Percentiles rank a stretch among this genome's conserved stretches.
Evolutionary conservation across 1,284 basidiomycete species (phyloP).

Genomic region (Polyporus tsugae): DNA sequence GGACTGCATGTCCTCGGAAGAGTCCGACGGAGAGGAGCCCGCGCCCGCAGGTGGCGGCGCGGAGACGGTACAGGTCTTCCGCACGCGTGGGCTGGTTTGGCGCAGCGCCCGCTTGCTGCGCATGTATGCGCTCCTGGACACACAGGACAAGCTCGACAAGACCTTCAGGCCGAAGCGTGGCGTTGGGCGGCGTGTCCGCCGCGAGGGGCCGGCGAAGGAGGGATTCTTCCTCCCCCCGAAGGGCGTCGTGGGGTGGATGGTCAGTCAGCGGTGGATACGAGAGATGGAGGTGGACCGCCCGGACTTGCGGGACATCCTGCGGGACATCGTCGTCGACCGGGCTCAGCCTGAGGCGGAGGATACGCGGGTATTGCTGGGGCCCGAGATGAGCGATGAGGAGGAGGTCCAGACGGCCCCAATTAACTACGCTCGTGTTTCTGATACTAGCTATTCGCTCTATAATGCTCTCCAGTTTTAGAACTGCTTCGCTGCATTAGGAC

Average conservation of each 20-base stretch:
- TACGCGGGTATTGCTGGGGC: constrained; percentile 55
- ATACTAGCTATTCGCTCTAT: constrained; percentile 39
- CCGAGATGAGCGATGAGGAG: constrained; percentile 58
- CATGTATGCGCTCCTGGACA: constrained; percentile 67
- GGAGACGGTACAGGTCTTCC: constrained; percentile 46
- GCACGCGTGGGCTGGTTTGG: constrained; percentile 66
- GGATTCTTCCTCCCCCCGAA: constrained; percentile 65
- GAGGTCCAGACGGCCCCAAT: constrained; percentile 18
- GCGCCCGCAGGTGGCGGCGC: constrained; percentile 48
- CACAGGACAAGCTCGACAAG: constrained; percentile 57
- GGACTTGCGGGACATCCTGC: constrained; percentile 53
- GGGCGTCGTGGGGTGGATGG: constrained; percentile 76
- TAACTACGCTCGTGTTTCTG: constrained; percentile 34
- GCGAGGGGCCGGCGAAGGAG: constrained; percentile 64
- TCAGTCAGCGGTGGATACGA: constrained; percentile 69
- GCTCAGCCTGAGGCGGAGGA: constrained; percentile 56
- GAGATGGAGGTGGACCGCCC: constrained; percentile 49
- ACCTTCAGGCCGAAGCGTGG: constrained; percentile 62
- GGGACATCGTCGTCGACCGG: constrained; percentile 53
- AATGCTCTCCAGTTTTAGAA: constrained; percentile 33
- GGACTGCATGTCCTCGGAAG: constrained; percentile 83
- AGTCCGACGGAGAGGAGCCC: constrained; percentile 64
- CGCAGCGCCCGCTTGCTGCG: constrained; percentile 64
- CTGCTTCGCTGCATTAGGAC: background rate
- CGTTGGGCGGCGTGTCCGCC: constrained; percentile 60